Evolutionary conservation across 2,329 filamentous ascomycete genomes (phyloP).

Genomic region (Arthrobotrys musiformis): DNA sequence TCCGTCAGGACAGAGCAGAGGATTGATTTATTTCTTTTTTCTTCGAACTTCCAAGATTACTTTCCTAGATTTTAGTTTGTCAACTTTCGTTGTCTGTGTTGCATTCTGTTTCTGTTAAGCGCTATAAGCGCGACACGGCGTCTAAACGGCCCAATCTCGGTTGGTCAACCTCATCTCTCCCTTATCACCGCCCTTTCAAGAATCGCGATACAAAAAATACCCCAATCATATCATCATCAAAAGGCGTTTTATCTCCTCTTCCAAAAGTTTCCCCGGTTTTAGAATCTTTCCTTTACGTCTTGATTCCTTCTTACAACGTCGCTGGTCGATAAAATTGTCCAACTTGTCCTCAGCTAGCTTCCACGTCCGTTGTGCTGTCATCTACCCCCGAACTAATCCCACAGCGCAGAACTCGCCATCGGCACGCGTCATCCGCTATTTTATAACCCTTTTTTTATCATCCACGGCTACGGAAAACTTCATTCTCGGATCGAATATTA

Average conservation of each 20-base stretch:
- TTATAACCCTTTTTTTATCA: neutral
- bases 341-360: neutral
- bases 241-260: slow-evolving; percentile 1
- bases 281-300: slow-evolving; percentile 6
- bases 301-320: neutral
- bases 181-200: neutral
- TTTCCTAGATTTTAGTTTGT: neutral
- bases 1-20: neutral
- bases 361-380: no score
- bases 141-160: slow-evolving; percentile 3
- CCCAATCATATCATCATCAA: neutral
- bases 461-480: no score
- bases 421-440: neutral
- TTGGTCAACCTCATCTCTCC: slow-evolving; percentile 19
- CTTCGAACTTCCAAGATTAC: neutral
- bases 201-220: neutral
- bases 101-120: neutral
- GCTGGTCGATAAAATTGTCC: slow-evolving; percentile 8
- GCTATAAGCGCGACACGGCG: neutral
- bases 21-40: neutral
- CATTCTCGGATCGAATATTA: neutral
- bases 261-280: slow-evolving; percentile 8
- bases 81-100: neutral
- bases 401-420: neutral
- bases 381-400: neutral